Base-by-base conservation (phyloP, 2,329 filamentous ascomycete genomes). In the Curvularia spicifera region DNA sequence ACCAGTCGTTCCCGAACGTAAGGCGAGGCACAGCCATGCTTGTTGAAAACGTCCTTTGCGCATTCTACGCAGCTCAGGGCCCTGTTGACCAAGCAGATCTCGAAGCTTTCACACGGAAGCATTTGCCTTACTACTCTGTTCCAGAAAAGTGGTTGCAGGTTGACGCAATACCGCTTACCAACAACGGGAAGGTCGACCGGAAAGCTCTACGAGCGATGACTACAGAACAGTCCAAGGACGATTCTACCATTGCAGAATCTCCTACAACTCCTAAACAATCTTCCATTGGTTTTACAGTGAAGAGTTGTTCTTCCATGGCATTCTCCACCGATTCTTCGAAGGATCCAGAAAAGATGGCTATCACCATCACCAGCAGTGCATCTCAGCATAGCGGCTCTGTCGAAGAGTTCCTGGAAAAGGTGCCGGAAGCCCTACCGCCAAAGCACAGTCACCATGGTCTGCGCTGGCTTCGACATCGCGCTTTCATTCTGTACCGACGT, bases 151-250 rank as follows among this genome's bases (percentile, higher is more conserved):
- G 82, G 68, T 75, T 80, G 33, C 74, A 78, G 29, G 71, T 83
- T 5, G 66, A 74, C 0, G 70, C 73, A 3, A 77, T 86, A 37
- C 82, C 83, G 1, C 76, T 83, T 20, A 86, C 84, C 0, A 64
- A 78, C 2, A 86, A 86, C 59, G 84, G 84, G 40, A 86, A 86
- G 70, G 79, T 85, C 43, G 81, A 87, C 71, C 85, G 84, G 75
- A 76, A 72, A 37, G 71, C 72, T 4, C 78, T 87, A 2, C 71
- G 69, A 9, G 65, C 69, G 15, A 63, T 80, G 20, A 57, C 59
- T 47, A 13, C 31, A 29, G 20, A 15, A 2, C 22, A 18, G 24
- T 20, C 13, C 5, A 45, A 40, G 20, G 33, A 55, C 13, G 59
- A 63, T 31, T 63, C 63, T 35, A 42, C 33, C 10, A 26, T 5